phyloP scores from a whole-genome alignment of 1,284 basidiomycete species.

The Phlebopus sp. region DNA sequence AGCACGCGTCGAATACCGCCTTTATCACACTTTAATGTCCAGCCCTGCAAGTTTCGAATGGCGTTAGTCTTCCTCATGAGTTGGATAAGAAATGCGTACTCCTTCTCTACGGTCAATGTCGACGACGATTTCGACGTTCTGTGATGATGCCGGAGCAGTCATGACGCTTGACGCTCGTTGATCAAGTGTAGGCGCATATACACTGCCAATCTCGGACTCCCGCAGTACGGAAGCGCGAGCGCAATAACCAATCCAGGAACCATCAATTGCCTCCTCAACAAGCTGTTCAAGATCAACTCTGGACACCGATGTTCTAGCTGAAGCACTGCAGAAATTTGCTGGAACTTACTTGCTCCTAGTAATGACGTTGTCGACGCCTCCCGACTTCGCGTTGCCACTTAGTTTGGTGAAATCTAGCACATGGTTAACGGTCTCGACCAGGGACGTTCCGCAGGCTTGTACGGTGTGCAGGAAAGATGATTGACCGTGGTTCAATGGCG shows the following conservation, averaged over 20 bases:
- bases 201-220: slow-evolving; percentile 83
- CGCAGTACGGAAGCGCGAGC: slow-evolving; percentile 68
- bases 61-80: slow-evolving; percentile 9
- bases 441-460: slow-evolving; percentile 81
- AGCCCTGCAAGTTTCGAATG: slow-evolving; percentile 53
- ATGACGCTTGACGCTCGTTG: slow-evolving; percentile 36
- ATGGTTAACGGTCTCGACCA: slow-evolving; percentile 91
- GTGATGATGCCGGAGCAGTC: slow-evolving; percentile 33
- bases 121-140: slow-evolving; percentile 81
- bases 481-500: slow-evolving; percentile 78
- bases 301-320: not conserved
- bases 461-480: slow-evolving; percentile 86
- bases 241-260: slow-evolving; percentile 91
- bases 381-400: slow-evolving; percentile 80
- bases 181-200: slow-evolving; percentile 76
- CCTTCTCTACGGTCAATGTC: slow-evolving; percentile 75
- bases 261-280: slow-evolving; percentile 94
- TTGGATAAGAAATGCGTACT: slow-evolving; percentile 39
- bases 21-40: slow-evolving; percentile 87
- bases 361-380: slow-evolving; percentile 73
- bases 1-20: slow-evolving; percentile 89
- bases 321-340: not conserved
- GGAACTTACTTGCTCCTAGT: slow-evolving; percentile 53
- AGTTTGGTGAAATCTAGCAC: slow-evolving; percentile 96
- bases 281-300: slow-evolving; percentile 87